A percentile compares a stretch with the other conserved stretches of the same genome.
These are phyloP conservation scores for Myxozyma vanderwaltii DNA, from an alignment of 805 yeast species.

Conservation along the genomic window DNA sequence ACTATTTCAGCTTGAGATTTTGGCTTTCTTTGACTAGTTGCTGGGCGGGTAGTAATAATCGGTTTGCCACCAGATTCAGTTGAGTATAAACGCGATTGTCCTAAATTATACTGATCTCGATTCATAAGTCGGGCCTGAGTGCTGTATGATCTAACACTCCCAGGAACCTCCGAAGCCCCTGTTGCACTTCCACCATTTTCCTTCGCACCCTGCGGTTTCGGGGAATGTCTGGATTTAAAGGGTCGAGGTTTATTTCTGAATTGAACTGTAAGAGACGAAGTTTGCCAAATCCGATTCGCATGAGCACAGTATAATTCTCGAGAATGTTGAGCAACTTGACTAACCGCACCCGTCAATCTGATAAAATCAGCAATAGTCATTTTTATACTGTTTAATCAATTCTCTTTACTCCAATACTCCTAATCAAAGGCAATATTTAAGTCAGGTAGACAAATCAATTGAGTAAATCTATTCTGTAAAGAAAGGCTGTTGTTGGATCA, in stretches of 20 bases:
- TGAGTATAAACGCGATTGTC: not conserved
- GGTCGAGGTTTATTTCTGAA: conserved; percentile 5
- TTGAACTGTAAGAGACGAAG: conserved; percentile 25
- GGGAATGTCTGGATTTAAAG: too few species aligned
- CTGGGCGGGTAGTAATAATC: not conserved
- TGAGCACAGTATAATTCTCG: conserved; percentile 15
- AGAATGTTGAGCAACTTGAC: conserved; percentile 12
- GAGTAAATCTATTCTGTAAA: too few species aligned
- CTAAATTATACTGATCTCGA: not conserved
- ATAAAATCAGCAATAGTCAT: conserved; percentile 27
- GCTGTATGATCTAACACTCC: conserved; percentile 1
- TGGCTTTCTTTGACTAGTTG: not conserved
- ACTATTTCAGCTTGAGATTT: conserved; percentile 8
- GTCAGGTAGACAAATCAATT: too few species aligned
- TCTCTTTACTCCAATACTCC: too few species aligned
- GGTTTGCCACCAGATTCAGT: not conserved
- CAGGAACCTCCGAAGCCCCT: not conserved
- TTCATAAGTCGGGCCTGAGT: not conserved
- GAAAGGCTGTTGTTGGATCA: too few species aligned
- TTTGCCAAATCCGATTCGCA: conserved; percentile 13
- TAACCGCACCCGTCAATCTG: conserved; percentile 20
- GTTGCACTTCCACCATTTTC: not conserved
- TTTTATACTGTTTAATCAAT: not conserved
- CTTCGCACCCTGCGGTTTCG: too few species aligned
- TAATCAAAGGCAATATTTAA: too few species aligned